phyloP scores from a whole-genome alignment of 2,329 filamentous ascomycete species.

The Cordyceps fumosorosea region DNA sequence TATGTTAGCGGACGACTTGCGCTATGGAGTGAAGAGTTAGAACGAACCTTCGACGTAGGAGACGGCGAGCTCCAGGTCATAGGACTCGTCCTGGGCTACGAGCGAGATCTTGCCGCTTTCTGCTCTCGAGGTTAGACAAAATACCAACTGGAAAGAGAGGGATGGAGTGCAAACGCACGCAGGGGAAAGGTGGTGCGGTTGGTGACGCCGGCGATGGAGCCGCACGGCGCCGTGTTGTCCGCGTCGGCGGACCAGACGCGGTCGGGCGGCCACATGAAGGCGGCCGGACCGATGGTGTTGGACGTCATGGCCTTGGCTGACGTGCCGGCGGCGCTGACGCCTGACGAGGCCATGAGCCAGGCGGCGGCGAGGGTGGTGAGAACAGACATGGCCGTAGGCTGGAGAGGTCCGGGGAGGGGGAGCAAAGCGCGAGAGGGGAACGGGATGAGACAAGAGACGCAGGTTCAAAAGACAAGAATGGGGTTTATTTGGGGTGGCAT shows the following conservation, averaged over 20 bases:
- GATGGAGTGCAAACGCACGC: constrained; percentile 29
- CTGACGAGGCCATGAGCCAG: constrained; percentile 7
- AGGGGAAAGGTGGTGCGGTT: constrained; percentile 53
- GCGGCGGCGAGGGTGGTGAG: constrained; percentile 15
- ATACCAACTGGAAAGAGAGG: too few relatives aligned
- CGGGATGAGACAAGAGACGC: not conserved
- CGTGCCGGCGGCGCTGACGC: constrained; percentile 6
- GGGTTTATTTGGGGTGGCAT: not conserved
- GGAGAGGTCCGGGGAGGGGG: not conserved
- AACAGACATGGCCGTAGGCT: constrained; percentile 15
- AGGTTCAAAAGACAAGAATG: not conserved
- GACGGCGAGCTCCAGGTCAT: constrained; percentile 45
- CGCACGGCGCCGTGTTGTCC: constrained; percentile 53
- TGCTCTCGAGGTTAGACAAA: constrained; percentile 22
- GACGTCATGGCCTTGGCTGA: constrained; percentile 7
- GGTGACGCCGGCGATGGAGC: constrained; percentile 38
- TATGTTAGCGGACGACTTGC: too few relatives aligned
- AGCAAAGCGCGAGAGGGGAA: not conserved
- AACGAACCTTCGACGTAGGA: constrained; percentile 43
- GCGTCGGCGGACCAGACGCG: constrained; percentile 46
- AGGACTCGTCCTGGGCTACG: constrained; percentile 51
- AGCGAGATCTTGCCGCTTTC: constrained; percentile 49
- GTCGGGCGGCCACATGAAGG: constrained; percentile 55
- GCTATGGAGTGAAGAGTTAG: too few relatives aligned
- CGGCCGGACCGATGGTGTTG: constrained; percentile 45